Percentiles rank a stretch among this genome's conserved stretches.
Conservation (phyloP, 2,329 filamentous ascomycete genomes). For the Myriosclerotinia duriaeana region DNA sequence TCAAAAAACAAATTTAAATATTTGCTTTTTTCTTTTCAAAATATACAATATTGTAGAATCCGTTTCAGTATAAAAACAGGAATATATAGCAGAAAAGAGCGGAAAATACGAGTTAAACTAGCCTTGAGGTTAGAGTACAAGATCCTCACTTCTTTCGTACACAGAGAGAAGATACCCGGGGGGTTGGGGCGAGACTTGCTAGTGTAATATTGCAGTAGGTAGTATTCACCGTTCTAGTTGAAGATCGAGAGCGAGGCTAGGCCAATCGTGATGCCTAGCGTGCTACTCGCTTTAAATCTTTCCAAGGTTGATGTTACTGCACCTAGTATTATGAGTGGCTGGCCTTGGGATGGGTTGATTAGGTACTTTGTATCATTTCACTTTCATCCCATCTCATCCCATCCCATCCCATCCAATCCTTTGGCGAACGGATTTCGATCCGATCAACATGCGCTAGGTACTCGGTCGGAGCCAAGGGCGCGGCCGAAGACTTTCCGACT, state of each 20-base stretch:
- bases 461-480: not conserved
- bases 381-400: not conserved
- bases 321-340: too few species aligned
- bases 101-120: too few species aligned
- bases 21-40: too few species aligned
- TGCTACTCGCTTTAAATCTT: not conserved
- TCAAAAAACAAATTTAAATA: too few species aligned
- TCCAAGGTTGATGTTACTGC: too few species aligned
- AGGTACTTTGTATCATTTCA: too few species aligned
- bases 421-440: not conserved
- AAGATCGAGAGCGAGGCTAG: not conserved
- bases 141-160: not conserved
- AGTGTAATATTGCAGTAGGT: not conserved
- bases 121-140: too few species aligned
- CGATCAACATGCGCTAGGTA: not conserved
- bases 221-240: not conserved
- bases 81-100: too few species aligned
- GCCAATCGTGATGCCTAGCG: not conserved
- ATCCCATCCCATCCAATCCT: not conserved
- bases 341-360: too few species aligned
- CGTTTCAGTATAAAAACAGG: too few species aligned
- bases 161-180: not conserved
- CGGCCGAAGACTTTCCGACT: not conserved
- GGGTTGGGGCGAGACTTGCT: slow-evolving; percentile 1
- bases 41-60: too few species aligned